Conservation (phyloP, 345 rosid genomes). For the Pugionium dolabratum region DNA sequence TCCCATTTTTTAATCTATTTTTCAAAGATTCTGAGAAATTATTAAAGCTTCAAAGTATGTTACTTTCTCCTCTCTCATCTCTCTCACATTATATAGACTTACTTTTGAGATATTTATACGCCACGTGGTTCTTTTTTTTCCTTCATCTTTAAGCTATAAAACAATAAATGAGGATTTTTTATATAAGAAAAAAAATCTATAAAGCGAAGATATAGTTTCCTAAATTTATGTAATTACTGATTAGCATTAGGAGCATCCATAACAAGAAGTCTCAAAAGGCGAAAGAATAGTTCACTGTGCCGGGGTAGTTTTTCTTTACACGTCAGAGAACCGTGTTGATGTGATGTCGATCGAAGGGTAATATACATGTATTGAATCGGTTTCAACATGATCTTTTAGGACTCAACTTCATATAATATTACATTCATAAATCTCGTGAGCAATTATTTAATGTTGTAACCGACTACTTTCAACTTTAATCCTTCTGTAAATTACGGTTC, state of each 20-base stretch:
- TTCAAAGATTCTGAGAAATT: conserved; percentile 11
- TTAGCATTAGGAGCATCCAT: conserved; percentile 4
- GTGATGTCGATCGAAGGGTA: not conserved
- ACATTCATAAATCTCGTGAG: not conserved
- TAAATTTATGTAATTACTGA: conserved; percentile 8
- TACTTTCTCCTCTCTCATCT: conserved; percentile 10
- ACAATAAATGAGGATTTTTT: not conserved
- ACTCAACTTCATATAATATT: not conserved
- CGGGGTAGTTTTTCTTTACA: not conserved
- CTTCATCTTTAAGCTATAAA: not conserved
- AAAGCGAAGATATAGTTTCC: not conserved
- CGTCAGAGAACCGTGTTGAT: conserved; percentile 17
- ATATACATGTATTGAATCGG: not conserved
- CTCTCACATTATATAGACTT: conserved; percentile 29
- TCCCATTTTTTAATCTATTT: conserved; percentile 39
- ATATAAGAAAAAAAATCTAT: not conserved
- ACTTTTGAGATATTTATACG: conserved; percentile 30
- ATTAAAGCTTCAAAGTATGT: conserved; percentile 9
- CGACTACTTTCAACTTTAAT: no score
- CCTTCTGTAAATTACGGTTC: no score
- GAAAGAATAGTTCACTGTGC: conserved; percentile 3
- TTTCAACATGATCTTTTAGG: not conserved
- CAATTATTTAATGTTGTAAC: not conserved
- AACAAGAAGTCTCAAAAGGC: conserved; percentile 1
- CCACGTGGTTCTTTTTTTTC: conserved; percentile 28